These are phyloP conservation scores for Apiotrichum laibachii DNA, from an alignment of 1,284 basidiomycete genomes.

Conservation along the genomic window DNA sequence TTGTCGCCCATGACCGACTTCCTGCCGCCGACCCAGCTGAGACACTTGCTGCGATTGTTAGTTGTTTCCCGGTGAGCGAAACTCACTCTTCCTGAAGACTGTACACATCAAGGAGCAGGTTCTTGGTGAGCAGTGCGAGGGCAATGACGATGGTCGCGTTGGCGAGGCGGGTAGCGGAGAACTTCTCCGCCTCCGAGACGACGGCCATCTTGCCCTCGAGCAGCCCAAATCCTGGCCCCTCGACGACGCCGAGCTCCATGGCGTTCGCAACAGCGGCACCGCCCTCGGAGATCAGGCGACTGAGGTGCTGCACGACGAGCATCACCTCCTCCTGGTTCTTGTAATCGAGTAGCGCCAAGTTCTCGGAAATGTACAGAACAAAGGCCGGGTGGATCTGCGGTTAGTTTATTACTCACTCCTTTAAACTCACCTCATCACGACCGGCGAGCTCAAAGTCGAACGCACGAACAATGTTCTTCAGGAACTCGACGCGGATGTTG, in stretches of 20 bases:
- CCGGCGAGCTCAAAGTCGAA: constrained; percentile 64
- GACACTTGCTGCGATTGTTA: constrained; percentile 63
- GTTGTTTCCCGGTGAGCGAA: not conserved
- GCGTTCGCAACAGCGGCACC: constrained; percentile 69
- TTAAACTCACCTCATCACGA: constrained; percentile 47
- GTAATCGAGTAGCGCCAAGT: constrained; percentile 86
- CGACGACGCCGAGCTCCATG: constrained; percentile 26
- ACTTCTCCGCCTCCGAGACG: constrained; percentile 32
- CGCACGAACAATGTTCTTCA: constrained; percentile 74
- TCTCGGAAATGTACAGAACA: constrained; percentile 88
- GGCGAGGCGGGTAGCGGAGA: constrained; percentile 34
- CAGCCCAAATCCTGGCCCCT: constrained; percentile 42
- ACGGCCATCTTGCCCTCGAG: constrained; percentile 26
- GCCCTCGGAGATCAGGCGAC: constrained; percentile 69
- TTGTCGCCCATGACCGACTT: constrained; percentile 80
- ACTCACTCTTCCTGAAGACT: constrained; percentile 80
- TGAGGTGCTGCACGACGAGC: constrained; percentile 76
- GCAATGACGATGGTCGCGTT: constrained; percentile 67
- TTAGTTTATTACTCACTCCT: not conserved
- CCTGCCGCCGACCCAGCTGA: constrained; percentile 77
- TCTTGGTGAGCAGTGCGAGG: constrained; percentile 77
- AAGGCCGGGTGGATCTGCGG: constrained; percentile 73
- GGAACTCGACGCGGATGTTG: constrained; percentile 75
- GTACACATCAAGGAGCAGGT: constrained; percentile 75
- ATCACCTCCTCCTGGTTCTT: constrained; percentile 91